Conservation (phyloP, 371 early-diverging fungal genomes). For the Circinella umbellata region DNA sequence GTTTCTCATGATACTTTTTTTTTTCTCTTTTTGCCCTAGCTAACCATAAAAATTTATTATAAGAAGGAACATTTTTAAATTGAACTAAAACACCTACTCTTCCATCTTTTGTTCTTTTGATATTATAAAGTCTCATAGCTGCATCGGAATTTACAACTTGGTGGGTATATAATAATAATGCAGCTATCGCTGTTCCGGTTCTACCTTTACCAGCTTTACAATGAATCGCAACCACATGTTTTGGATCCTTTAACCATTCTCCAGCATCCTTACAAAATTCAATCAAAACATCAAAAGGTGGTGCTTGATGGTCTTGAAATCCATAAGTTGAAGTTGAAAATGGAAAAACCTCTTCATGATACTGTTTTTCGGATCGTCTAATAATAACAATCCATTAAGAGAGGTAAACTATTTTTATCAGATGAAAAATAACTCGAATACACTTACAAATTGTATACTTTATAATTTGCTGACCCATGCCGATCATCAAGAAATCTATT, state of each 20-base stretch:
- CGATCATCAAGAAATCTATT: conserved; percentile 63
- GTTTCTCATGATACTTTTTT: too few species aligned
- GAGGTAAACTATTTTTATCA: not conserved
- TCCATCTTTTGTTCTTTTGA: conserved; percentile 57
- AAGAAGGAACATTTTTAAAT: not conserved
- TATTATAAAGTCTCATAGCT: conserved; percentile 62
- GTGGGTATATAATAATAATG: conserved; percentile 58
- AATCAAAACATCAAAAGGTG: conserved; percentile 59
- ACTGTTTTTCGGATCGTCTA: conserved; percentile 63
- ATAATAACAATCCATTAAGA: not conserved
- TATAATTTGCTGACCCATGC: conserved; percentile 60
- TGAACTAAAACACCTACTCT: conserved; percentile 33
- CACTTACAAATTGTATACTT: conserved; percentile 73
- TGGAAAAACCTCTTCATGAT: conserved; percentile 44
- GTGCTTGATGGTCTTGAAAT: conserved; percentile 74
- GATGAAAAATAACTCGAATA: not conserved
- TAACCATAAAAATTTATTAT: too few species aligned
- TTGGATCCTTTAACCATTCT: conserved; percentile 50
- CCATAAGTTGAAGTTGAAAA: conserved; percentile 58
- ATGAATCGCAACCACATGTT: conserved; percentile 71
- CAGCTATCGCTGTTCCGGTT: conserved; percentile 73
- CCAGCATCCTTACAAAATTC: conserved; percentile 65
- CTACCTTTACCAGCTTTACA: conserved; percentile 86
- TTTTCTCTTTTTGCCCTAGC: not conserved
- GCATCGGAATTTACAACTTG: conserved; percentile 44